Base-by-base conservation (phyloP, 2,329 filamentous ascomycete species). In the Aureobasidium namibiae region DNA sequence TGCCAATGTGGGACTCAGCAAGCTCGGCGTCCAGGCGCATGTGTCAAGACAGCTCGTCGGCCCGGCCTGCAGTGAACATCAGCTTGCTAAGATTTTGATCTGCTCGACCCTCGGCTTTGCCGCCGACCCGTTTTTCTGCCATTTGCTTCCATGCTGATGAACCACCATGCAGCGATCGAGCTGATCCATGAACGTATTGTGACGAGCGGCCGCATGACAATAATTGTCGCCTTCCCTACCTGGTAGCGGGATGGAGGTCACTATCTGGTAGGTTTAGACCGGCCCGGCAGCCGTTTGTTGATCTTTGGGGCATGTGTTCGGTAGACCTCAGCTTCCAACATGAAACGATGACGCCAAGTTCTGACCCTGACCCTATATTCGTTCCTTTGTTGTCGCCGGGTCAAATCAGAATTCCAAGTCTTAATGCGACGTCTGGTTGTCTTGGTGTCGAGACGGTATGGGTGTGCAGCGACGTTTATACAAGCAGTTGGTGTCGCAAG, bases 301-400 rank as follows among this genome's bases (percentile, higher is more conserved):
- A 57, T 57, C 42, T n/a, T 21, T 16, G 21, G 21, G 23, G 38
- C 38, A 44, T 38, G 46, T 38, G 49, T 52, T 54, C 23, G 50
- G 50, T 34, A 56, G 31, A 56, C 52, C 21, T 45, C 26, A 36
- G 41, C 39, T 41, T 56, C 26, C 29, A 45, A 34, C 39, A 56
- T 54, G 50, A 56, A 56, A 56, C 52, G 39, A 56, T 56, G 52
- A 56, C 52, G 50, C 36, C 26, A 34, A 39, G n/a, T 21, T 6
- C 44, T 13, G n/a, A 48, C 44, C 26, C 26, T 33, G 44, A 16
- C 10, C 24, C 29, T 33, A 18, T 46, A 8, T 18, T 48, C 10
- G 34, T 34, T 29, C 34, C 34, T 23, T 52, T 39, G 33, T 23
- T 36, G 34, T 9, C 26, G 38, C n/a, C n/a, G 11, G 26, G 26